phyloP scores from a whole-genome alignment of 108 stramenopile species.

The Cylindrotheca fusiformis region DNA sequence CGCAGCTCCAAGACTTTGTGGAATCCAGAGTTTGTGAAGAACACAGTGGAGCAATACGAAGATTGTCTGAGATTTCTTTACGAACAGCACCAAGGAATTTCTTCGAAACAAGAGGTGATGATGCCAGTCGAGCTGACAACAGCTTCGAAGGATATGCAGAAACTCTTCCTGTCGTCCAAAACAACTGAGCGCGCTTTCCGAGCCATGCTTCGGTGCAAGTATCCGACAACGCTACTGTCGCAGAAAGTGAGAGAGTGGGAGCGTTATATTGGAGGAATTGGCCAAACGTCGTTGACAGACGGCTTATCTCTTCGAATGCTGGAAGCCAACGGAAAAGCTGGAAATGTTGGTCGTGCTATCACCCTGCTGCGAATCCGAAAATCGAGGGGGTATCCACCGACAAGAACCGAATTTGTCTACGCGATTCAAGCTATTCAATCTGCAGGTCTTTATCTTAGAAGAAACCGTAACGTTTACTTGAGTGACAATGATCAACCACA shows the following conservation, averaged over 20 bases:
- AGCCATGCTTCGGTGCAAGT: conserved; percentile 50
- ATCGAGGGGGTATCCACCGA: conserved; percentile 48
- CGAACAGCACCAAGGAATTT: conserved; percentile 3
- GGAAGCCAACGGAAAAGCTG: conserved; percentile 83
- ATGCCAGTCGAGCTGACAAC: not conserved
- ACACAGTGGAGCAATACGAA: conserved; percentile 34
- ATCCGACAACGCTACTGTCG: conserved; percentile 53
- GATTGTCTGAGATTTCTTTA: conserved; percentile 22
- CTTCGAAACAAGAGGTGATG: not conserved
- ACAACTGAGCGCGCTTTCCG: conserved; percentile 51
- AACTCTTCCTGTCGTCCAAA: conserved; percentile 47
- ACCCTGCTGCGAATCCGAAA: conserved; percentile 59
- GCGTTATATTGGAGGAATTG: conserved; percentile 57
- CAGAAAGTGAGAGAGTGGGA: conserved; percentile 62
- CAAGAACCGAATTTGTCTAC: conserved; percentile 52
- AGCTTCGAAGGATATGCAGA: conserved; percentile 10
- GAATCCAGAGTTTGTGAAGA: conserved; percentile 21
- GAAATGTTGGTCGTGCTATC: conserved; percentile 72
- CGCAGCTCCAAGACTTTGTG: conserved; percentile 13
- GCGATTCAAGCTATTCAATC: conserved; percentile 64
- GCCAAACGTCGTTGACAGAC: conserved; percentile 62
- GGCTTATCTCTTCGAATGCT: conserved; percentile 65
- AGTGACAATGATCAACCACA: conserved; percentile 62
- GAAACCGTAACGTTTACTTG: conserved; percentile 65
- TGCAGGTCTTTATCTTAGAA: conserved; percentile 50